phyloP scores from a whole-genome alignment of 176 grass and related monocot species.

The Triticum turgidum region DNA sequence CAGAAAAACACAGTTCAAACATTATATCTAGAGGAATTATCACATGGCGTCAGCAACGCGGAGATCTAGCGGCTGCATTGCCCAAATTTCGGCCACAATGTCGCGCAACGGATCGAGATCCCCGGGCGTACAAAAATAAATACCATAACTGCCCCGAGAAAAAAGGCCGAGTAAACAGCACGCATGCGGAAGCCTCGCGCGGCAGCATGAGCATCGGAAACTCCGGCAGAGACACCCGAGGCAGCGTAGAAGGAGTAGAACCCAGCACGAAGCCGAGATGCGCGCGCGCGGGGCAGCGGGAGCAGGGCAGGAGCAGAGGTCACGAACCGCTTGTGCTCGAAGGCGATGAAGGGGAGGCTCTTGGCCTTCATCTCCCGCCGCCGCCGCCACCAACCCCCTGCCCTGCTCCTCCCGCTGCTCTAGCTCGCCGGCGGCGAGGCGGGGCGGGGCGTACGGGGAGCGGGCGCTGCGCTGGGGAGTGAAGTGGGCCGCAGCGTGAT shows the following conservation, averaged over 20 bases:
- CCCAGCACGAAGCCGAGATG: neutral
- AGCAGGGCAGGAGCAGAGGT: neutral
- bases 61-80: conserved; percentile 65
- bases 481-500: conserved; percentile 26
- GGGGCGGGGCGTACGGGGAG: neutral
- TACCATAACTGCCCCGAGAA: neutral
- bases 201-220: neutral
- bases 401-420: no score
- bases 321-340: conserved; percentile 82
- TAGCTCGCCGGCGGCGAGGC: neutral
- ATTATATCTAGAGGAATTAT: no score
- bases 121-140: neutral
- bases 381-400: neutral
- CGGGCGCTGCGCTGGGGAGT: neutral
- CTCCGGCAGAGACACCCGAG: neutral
- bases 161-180: neutral
- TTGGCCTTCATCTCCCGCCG: conserved; percentile 65
- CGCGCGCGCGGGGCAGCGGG: neutral
- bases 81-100: conserved; percentile 34
- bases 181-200: conserved; percentile 17
- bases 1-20: conserved; percentile 24
- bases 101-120: conserved; percentile 48
- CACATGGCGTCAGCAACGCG: neutral
- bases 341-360: conserved; percentile 73
- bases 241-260: neutral